Percentiles rank a stretch among this genome's conserved stretches.
Evolutionary conservation across 768 basidiomycete genomes (phyloP).

Genomic region (Boletus tylopilopsis): DNA sequence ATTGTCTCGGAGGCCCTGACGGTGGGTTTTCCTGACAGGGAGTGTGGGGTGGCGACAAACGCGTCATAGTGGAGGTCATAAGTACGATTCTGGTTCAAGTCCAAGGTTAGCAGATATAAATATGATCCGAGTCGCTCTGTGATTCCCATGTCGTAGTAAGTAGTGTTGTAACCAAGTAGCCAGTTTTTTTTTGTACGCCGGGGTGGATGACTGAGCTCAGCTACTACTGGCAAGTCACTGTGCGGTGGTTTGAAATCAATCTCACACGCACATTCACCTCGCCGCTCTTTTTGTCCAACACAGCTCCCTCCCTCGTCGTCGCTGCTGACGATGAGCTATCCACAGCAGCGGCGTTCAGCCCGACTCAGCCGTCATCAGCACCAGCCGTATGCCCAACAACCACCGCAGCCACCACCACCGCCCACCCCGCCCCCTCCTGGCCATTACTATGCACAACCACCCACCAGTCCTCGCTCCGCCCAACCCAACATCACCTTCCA

Average conservation of each 20-base stretch:
- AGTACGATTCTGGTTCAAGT: too few relatives aligned
- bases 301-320: not conserved
- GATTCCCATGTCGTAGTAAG: too few relatives aligned
- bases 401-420: conserved; percentile 14
- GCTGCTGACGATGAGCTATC: conserved; percentile 34
- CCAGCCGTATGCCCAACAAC: conserved; percentile 18
- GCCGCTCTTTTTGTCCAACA: conserved; percentile 18
- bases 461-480: conserved; percentile 15
- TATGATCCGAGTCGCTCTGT: too few relatives aligned
- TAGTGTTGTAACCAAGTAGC: too few relatives aligned
- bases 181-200: not conserved
- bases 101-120: too few relatives aligned
- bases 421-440: conserved; percentile 15
- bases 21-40: conserved; percentile 12
- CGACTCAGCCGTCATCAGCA: conserved; percentile 31
- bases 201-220: conserved; percentile 15
- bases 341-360: conserved; percentile 37
- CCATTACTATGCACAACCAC: conserved; percentile 16
- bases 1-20: conserved; percentile 14
- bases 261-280: conserved; percentile 9
- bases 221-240: not conserved
- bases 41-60: conserved; percentile 9
- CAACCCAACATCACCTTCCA: conserved; percentile 64
- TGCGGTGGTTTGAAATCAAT: not conserved
- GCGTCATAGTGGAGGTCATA: conserved; percentile 4